These are phyloP conservation scores for Punica granatum DNA, from an alignment of 345 rosid species.

Conservation along the genomic window DNA sequence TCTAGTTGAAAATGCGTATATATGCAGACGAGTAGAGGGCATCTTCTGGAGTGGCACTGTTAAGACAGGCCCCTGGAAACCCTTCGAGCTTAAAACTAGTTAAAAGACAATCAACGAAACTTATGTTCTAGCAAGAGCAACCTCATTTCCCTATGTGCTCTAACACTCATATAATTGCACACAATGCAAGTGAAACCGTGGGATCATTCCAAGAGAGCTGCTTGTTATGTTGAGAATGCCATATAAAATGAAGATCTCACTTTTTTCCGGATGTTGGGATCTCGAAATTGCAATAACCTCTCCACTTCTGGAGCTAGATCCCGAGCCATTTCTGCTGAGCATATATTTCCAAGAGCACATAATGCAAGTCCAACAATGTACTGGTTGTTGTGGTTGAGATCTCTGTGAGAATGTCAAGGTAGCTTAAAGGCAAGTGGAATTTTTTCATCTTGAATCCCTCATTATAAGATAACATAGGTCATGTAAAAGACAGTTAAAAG, in stretches of 20 bases:
- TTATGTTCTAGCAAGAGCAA: neutral
- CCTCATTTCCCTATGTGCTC: neutral
- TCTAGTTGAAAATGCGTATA: neutral
- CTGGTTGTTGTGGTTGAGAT: slow-evolving; percentile 94
- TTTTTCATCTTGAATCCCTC: slow-evolving; percentile 1
- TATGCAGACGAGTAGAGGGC: neutral
- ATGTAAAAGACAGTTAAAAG: slow-evolving; percentile 1
- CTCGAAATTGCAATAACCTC: slow-evolving; percentile 92
- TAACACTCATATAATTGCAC: neutral
- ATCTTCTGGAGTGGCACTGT: neutral
- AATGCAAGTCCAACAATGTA: slow-evolving; percentile 97
- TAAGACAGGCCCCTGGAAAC: neutral
- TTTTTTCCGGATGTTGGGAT: slow-evolving; percentile 96
- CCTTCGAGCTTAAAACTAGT: neutral
- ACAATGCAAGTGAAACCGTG: slow-evolving; percentile 9
- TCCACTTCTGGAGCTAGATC: slow-evolving; percentile 99
- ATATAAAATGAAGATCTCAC: slow-evolving; percentile 29
- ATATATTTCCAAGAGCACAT: slow-evolving; percentile 98
- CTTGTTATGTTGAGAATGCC: neutral
- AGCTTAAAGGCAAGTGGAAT: slow-evolving; percentile 16
- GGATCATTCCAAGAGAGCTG: neutral
- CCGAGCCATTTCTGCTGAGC: slow-evolving; percentile 99
- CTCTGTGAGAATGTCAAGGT: slow-evolving; percentile 74
- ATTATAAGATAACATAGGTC: neutral
- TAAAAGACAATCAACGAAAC: neutral